Evolutionary conservation across 441 rosid genomes (phyloP), one percentile per base, ranked within the genome.

Genomic region (California macrophylla): DNA sequence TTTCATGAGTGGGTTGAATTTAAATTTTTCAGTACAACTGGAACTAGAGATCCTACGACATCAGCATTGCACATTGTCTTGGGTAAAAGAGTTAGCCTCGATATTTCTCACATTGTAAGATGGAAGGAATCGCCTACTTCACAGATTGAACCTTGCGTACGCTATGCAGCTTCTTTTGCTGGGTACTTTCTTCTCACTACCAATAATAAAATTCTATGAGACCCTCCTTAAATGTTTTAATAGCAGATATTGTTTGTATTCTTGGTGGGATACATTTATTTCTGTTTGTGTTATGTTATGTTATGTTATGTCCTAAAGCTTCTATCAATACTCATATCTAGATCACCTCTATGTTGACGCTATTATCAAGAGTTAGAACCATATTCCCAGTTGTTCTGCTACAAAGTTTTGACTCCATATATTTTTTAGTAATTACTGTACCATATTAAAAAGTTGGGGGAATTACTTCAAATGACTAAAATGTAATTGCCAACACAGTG

Each of bases 91-190:
- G 62, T 89, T 70, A 52, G 73, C 77, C 97, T 93, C 67, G 98
- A 93, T 78, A 73, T 87, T 75, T 91, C 91, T 85, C 98, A 93
- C 81, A 85, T 93, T 79, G 96, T 93, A 78, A 90, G 94, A 81
- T 93, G 97, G 98, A 88, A 85, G 83, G 74, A 82, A 28, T 77
- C 88, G 64, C 72, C 84, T 50, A 73, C 80, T 66, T 86, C 96
- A 5, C 73, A 77, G 66, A 80, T 83, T 67, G 94, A 93, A 78
- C 96, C 96, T 74, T 84, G 69, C 68, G 85, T 89, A 78, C 97
- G 94, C 79, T 93, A 91, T 79, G 96, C 94, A 50, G 96, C 91
- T 80, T 93, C 98, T 67, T 93, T 93, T 85, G 94, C 97, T 73
- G 98, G 98, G 98, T 93, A 93, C 67, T 80, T 71, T 74, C 77